Evolutionary conservation across 352 stramenopile genomes (phyloP).

Genomic region (Aphanomyces cochlioides): DNA sequence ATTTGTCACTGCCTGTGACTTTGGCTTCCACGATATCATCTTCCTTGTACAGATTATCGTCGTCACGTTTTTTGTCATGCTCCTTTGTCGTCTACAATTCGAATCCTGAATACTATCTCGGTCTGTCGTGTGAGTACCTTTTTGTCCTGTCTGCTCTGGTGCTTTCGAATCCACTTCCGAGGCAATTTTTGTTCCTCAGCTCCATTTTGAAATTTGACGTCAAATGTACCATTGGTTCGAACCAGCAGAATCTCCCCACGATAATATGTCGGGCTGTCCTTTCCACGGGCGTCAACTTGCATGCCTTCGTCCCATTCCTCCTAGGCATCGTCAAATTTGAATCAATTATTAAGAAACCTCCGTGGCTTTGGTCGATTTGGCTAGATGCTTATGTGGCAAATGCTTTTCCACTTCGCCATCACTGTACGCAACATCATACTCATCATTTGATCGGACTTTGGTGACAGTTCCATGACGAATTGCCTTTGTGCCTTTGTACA

Average conservation of each 20-base stretch:
- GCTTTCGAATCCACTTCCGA: slow-evolving; percentile 13
- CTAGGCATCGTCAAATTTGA: no score
- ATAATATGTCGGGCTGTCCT: slow-evolving; percentile 32
- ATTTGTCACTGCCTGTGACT: slow-evolving; percentile 49
- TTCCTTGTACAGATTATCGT: background rate
- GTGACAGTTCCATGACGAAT: slow-evolving; percentile 24
- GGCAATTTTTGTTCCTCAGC: slow-evolving; percentile 23
- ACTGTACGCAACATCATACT: slow-evolving; percentile 35
- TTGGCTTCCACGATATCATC: slow-evolving; percentile 41
- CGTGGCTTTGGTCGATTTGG: background rate
- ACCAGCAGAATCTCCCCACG: slow-evolving; percentile 50
- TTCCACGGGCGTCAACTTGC: slow-evolving; percentile 21
- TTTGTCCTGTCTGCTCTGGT: background rate
- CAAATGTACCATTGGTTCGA: slow-evolving; percentile 55
- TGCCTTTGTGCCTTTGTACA: slow-evolving; percentile 48
- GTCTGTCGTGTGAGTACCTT: background rate
- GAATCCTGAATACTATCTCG: no score
- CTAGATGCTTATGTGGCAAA: background rate
- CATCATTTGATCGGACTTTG: slow-evolving; percentile 27
- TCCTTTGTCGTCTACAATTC: background rate
- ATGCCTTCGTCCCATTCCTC: slow-evolving; percentile 20
- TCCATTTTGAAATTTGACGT: slow-evolving; percentile 54
- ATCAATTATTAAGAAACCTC: background rate
- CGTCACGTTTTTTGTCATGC: slow-evolving; percentile 15
- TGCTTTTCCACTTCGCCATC: slow-evolving; percentile 32